Base-by-base conservation (phyloP, 805 yeast genomes). In the Metschnikowia rubicola region DNA sequence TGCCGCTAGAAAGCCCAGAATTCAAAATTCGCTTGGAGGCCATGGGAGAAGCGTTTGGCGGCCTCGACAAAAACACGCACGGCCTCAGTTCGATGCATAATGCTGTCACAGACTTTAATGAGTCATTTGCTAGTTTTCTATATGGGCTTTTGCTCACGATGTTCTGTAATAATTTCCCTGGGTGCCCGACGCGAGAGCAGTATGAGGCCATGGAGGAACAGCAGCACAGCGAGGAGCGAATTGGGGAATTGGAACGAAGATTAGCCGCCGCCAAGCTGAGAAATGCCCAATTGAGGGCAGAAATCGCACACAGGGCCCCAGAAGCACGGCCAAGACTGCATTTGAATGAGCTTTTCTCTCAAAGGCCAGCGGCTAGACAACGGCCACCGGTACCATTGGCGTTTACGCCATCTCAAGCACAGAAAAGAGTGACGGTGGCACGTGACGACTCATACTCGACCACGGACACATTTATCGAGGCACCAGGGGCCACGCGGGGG, bases 61-160 rank as follows among this genome's bases (percentile, higher is more conserved):
- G 80, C 17, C 67, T 88, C 41, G 85, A 81, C 48, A 66, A 72
- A 26, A 80, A 86, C 51, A 71, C 86, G 65, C 70, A 73, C n/a
- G 72, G 75, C 35, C 62, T 88, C 34, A 79, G 79, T 43, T 66
- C 65, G 42, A 75, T 84, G 10, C 89, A 88, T 64, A 79, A 81
- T 37, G 78, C 80, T 6, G 65, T 90, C 17, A 73, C 75, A 3
- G 65, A 66, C 26, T 84, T 90, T 64, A 88, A 88, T 60, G 97
- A 89, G 64, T 79, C 88, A 2, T 80, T 90, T 56, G 82, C 88
- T 1, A 73, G 91, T 35, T 82, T 89, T 45, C 61, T 89, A 43
- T 88, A 86, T 58, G 96, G 96, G 1, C 66, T 89, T 41, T 80
- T 85, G 60, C 81, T 88, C 64, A 88, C 90, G 58, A 91, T 95